Percentiles rank a stretch among this genome's conserved stretches.
phyloP scores from a whole-genome alignment of 2,329 filamentous ascomycete species.

The Pezicula carpinea region DNA sequence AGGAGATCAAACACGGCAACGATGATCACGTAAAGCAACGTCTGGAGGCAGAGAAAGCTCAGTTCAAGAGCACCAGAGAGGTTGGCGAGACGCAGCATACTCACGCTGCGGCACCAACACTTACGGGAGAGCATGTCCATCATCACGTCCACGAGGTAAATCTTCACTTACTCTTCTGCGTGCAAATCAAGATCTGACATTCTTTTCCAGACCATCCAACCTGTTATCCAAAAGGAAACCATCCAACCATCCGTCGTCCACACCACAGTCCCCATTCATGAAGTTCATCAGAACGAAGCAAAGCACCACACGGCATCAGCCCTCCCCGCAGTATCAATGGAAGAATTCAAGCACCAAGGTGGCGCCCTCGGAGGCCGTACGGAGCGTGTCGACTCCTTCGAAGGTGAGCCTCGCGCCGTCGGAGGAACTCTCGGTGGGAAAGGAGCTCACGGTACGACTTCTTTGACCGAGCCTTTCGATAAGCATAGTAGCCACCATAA shows the following conservation, averaged over 20 bases:
- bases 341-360: constrained; percentile 55
- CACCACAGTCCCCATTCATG: constrained; percentile 68
- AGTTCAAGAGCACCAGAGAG: constrained; percentile 46
- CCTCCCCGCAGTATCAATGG: constrained; percentile 59
- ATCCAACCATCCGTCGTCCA: constrained; percentile 65
- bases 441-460: constrained; percentile 22
- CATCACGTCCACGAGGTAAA: constrained; percentile 37
- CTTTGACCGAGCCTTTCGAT: constrained; percentile 21
- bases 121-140: constrained; percentile 59
- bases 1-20: constrained; percentile 57
- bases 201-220: constrained; percentile 49
- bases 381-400: constrained; percentile 53
- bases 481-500: constrained; percentile 1
- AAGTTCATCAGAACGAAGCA: constrained; percentile 63
- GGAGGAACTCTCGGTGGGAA: constrained; percentile 24
- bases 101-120: constrained; percentile 39
- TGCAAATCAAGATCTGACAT: neutral
- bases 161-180: neutral
- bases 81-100: constrained; percentile 45
- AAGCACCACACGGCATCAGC: constrained; percentile 62
- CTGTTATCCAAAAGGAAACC: constrained; percentile 65
- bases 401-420: constrained; percentile 53
- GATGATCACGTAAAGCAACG: constrained; percentile 39
- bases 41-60: constrained; percentile 47
- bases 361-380: constrained; percentile 49